Evolutionary conservation across 192 early-diverging fungal genomes (phyloP), one percentile per base, ranked within the genome.

Genomic region (Mortierella claussenii): DNA sequence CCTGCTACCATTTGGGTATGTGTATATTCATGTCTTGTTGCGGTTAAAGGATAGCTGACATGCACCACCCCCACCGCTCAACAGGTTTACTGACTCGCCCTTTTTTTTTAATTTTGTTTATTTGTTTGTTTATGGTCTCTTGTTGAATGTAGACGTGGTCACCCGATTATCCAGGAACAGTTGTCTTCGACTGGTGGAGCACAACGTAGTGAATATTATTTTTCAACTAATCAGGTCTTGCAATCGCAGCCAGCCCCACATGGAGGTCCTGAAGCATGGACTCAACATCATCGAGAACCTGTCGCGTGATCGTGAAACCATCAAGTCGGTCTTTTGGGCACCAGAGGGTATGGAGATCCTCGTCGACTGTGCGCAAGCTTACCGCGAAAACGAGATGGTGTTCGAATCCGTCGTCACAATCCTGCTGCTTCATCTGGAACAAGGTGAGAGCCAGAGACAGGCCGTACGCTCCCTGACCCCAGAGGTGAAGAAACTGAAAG

Each of bases 1-100:
- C 79, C 4, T 80, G 79, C 24, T 80, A 70, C 49, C 79, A 80
- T 58, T 60, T 80, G 9, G 79, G 79, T 80, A 74, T 34, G 60
- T n/a, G n/a, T n/a, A n/a, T n/a, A n/a, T n/a, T n/a, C n/a, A n/a
- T n/a, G n/a, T n/a, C n/a, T n/a, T n/a, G n/a, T n/a, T n/a, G n/a
- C n/a, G n/a, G n/a, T n/a, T n/a, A n/a, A n/a, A n/a, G n/a, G n/a
- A n/a, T n/a, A n/a, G n/a, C n/a, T n/a, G n/a, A n/a, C n/a, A n/a
- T n/a, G 27, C 10, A 9, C 40, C 8, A 42, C 10, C 8, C 40
- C 8, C 17, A 42, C 40, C 17, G 8, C 10, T 42, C 17, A 11
- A 42, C 8, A 42, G 8, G 40, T 42, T 17, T 42, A 42, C 40
- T 42, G 8, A 17, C 40, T 42, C 8, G 8, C 4, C 34, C 15